Evolutionary conservation across 2,329 filamentous ascomycete genomes (phyloP).

Genomic region (Penicillium italicum): DNA sequence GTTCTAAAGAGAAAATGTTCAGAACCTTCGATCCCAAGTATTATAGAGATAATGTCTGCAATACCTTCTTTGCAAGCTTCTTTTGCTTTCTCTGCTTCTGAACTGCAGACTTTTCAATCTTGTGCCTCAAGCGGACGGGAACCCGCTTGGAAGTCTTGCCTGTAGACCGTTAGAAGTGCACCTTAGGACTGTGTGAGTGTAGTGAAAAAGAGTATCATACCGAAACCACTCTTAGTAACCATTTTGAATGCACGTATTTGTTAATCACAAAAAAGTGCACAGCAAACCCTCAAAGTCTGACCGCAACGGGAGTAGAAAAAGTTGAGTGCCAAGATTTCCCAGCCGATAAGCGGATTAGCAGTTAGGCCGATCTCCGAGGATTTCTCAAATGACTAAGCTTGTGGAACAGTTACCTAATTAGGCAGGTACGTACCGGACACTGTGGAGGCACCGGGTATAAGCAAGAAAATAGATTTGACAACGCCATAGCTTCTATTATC

Average conservation of each 20-base stretch:
- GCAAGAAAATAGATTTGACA: background rate
- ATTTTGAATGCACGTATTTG: constrained; percentile 29
- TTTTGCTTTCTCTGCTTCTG: constrained; percentile 87
- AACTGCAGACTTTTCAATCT: constrained; percentile 88
- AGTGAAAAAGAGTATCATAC: constrained; percentile 23
- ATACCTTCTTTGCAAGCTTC: constrained; percentile 80
- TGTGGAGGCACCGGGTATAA: background rate
- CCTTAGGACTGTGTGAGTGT: background rate
- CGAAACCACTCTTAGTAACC: constrained; percentile 35
- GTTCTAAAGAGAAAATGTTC: constrained; percentile 54
- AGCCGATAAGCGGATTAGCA: constrained; percentile 34
- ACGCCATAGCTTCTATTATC: background rate
- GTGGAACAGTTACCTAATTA: constrained; percentile 15
- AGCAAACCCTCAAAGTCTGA: constrained; percentile 10
- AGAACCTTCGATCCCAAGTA: constrained; percentile 1
- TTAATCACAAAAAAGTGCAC: constrained; percentile 14
- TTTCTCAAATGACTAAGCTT: background rate
- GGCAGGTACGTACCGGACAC: constrained; percentile 3
- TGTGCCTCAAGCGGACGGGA: constrained; percentile 84
- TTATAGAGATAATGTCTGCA: background rate
- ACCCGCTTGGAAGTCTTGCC: constrained; percentile 94
- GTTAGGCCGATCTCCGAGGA: constrained; percentile 34
- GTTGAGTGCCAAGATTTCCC: constrained; percentile 35
- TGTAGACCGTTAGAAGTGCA: constrained; percentile 37
- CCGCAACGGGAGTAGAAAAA: constrained; percentile 25